phyloP scores from a whole-genome alignment of 192 early-diverging fungal genomes.

The Rhizoclosmatium sp. region DNA sequence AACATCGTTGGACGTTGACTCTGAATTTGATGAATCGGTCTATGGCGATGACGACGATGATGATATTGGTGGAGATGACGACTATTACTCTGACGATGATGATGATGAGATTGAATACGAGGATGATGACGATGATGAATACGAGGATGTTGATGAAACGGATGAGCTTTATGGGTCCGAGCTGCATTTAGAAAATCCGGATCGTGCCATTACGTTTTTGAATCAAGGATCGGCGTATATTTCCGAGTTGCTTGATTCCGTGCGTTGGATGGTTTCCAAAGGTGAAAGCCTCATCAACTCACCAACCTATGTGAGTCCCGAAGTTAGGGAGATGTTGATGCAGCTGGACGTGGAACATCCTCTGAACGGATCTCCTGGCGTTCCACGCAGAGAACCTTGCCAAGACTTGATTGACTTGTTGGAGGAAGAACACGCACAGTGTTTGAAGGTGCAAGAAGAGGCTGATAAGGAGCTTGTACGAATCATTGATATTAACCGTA shows the following conservation, averaged over 20 bases:
- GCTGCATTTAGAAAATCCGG: conserved; percentile 19
- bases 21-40: conserved; percentile 9
- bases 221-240: conserved; percentile 34
- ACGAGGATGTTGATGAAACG: conserved; percentile 19
- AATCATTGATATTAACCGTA: conserved; percentile 31
- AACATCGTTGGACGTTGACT: conserved; percentile 2
- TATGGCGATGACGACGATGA: conserved; percentile 13
- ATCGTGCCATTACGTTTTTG: conserved; percentile 28
- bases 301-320: conserved; percentile 19
- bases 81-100: not conserved
- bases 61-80: conserved; percentile 9
- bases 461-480: conserved; percentile 18
- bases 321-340: conserved; percentile 4
- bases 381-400: conserved; percentile 6
- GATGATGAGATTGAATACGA: not conserved
- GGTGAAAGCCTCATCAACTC: conserved; percentile 27
- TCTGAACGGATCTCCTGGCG: not conserved
- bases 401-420: conserved; percentile 35
- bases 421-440: conserved; percentile 16
- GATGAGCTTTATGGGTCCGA: not conserved
- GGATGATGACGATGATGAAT: conserved; percentile 15
- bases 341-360: not conserved
- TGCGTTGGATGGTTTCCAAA: conserved; percentile 34
- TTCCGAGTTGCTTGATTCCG: conserved; percentile 26
- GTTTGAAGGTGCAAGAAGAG: conserved; percentile 1